phyloP scores from a whole-genome alignment of 306 rosid genomes.

The Boehmeria nivea region DNA sequence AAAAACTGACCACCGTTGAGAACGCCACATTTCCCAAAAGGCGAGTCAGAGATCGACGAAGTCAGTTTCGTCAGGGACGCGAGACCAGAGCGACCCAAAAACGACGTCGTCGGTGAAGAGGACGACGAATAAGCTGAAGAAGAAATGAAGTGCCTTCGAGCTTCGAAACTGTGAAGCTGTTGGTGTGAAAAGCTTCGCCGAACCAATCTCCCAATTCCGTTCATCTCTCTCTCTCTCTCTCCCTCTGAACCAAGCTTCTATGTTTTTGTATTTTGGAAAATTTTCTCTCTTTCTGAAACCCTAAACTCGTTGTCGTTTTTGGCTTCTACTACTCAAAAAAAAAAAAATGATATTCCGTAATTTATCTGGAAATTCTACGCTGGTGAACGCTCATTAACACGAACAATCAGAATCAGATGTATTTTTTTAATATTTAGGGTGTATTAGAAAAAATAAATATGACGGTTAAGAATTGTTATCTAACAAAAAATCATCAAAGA shows the following conservation, averaged over 20 bases:
- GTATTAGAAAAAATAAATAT: too few relatives aligned
- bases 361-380: too few relatives aligned
- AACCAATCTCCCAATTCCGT: slow-evolving; percentile 34
- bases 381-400: too few relatives aligned
- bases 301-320: too few relatives aligned
- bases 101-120: slow-evolving; percentile 20
- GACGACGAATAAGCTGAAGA: slow-evolving; percentile 19
- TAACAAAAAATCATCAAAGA: too few relatives aligned
- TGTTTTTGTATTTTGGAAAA: too few relatives aligned
- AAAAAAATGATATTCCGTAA: too few relatives aligned
- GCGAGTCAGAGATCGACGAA: neutral
- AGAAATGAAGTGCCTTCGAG: slow-evolving; percentile 21
- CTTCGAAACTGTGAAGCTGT: slow-evolving; percentile 2
- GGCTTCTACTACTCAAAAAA: too few relatives aligned
- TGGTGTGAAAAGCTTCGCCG: slow-evolving; percentile 28
- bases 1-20: neutral
- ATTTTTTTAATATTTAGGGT: too few relatives aligned
- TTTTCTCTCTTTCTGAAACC: too few relatives aligned
- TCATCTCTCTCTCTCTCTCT: slow-evolving; percentile 27
- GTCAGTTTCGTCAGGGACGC: neutral
- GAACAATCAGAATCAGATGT: too few relatives aligned
- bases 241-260: neutral
- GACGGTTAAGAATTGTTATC: too few relatives aligned
- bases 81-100: neutral
- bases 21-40: neutral